phyloP scores from a whole-genome alignment of 2,329 filamentous ascomycete species.

The Hypomyces rosellus region DNA sequence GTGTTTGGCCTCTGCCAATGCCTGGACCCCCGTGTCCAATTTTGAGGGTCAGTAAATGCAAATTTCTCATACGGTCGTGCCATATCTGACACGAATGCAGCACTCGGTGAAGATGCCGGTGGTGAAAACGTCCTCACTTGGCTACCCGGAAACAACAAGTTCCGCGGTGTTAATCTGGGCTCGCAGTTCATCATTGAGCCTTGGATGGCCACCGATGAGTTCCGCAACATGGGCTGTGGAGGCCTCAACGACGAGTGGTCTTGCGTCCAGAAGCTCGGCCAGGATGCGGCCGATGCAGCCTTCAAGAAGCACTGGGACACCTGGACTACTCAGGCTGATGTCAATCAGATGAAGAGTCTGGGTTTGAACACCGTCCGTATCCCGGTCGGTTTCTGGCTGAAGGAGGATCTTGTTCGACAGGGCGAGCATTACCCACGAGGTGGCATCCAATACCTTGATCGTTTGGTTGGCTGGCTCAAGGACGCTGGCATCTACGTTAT shows the following conservation, averaged over 20 bases:
- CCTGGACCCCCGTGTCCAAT: conserved; percentile 9
- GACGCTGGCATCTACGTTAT: conserved; percentile 19
- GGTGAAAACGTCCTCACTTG: conserved; percentile 8
- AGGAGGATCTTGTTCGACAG: conserved; percentile 17
- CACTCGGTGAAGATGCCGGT: background rate
- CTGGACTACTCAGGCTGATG: conserved; percentile 19
- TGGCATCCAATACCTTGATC: conserved; percentile 20
- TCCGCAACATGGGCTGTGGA: conserved; percentile 20
- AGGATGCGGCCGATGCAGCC: conserved; percentile 16
- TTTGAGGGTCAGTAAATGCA: background rate
- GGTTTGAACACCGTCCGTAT: conserved; percentile 21
- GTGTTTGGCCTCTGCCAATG: conserved; percentile 6
- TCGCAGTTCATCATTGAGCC: conserved; percentile 23
- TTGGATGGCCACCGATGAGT: conserved; percentile 20
- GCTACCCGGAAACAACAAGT: conserved; percentile 12
- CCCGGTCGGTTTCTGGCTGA: conserved; percentile 22
- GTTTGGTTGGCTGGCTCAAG: conserved; percentile 21
- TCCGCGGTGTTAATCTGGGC: conserved; percentile 22
- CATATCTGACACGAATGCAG: background rate
- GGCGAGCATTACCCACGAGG: conserved; percentile 19
- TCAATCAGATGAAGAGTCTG: conserved; percentile 18
- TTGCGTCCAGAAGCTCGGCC: conserved; percentile 20
- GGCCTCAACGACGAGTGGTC: conserved; percentile 20
- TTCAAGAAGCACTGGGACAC: conserved; percentile 21
- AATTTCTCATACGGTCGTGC: background rate